A percentile compares a stretch with the other conserved stretches of the same genome.
Evolutionary conservation across 805 yeast species (phyloP).

Genomic region (Spathaspora hagerdaliae): DNA sequence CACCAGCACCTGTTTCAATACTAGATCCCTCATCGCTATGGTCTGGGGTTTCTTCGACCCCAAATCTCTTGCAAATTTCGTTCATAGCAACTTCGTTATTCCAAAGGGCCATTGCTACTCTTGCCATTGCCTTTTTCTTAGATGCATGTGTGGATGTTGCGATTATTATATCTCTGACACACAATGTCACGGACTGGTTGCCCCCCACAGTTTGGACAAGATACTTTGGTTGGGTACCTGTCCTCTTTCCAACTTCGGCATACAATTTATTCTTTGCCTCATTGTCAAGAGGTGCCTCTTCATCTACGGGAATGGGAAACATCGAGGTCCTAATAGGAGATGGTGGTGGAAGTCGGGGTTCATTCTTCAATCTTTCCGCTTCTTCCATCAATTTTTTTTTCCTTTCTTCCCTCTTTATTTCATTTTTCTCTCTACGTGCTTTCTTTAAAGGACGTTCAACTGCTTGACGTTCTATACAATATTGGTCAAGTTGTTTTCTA

Average conservation of each 20-base stretch:
- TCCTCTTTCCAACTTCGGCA: constrained; percentile 32
- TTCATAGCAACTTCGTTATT: constrained; percentile 11
- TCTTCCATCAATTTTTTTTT: constrained; percentile 2
- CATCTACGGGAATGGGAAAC: constrained; percentile 27
- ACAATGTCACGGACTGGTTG: constrained; percentile 25
- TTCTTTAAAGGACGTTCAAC: constrained; percentile 5
- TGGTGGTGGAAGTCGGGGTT: constrained; percentile 1
- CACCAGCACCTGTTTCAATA: no score
- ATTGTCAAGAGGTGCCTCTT: constrained; percentile 19
- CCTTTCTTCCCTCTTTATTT: constrained; percentile 1
- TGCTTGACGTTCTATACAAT: constrained; percentile 33
- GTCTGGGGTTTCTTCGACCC: no score
- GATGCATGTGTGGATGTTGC: constrained; percentile 31
- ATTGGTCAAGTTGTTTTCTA: constrained; percentile 58
- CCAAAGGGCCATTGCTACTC: constrained; percentile 37
- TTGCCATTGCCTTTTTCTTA: constrained; percentile 37
- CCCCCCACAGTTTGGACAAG: constrained; percentile 17
- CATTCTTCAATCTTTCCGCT: background rate
- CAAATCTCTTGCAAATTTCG: constrained; percentile 7
- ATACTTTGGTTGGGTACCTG: constrained; percentile 35
- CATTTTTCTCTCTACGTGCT: constrained; percentile 2
- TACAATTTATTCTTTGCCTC: constrained; percentile 39
- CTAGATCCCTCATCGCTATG: no score
- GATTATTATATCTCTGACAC: constrained; percentile 23
- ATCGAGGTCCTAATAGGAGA: constrained; percentile 8